phyloP scores from a whole-genome alignment of 768 basidiomycete species.

The Leucocoprinus birnbaumii region DNA sequence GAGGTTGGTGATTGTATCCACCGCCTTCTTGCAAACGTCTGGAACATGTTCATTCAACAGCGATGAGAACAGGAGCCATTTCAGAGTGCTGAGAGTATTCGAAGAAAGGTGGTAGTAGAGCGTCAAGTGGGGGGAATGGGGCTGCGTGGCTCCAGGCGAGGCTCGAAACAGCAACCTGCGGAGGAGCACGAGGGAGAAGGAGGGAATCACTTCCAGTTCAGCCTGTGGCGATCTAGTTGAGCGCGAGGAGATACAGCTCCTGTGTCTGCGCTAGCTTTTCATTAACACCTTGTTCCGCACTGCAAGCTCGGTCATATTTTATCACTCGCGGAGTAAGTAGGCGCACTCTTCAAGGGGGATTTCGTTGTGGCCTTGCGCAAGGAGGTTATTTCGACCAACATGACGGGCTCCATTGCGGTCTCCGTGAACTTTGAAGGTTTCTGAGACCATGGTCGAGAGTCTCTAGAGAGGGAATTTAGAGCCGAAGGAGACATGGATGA shows the following conservation, averaged over 20 bases:
- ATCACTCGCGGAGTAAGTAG: not conserved
- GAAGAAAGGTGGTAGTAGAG: constrained; percentile 77
- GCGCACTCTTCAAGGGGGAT: constrained; percentile 70
- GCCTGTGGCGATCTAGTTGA: constrained; percentile 79
- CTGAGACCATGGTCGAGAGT: too few relatives aligned
- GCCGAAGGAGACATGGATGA: too few relatives aligned
- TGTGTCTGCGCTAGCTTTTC: constrained; percentile 76
- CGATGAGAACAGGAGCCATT: constrained; percentile 69
- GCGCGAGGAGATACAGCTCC: constrained; percentile 74
- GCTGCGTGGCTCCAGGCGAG: constrained; percentile 28
- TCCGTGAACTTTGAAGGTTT: too few relatives aligned
- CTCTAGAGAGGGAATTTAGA: too few relatives aligned
- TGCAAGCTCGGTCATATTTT: constrained; percentile 16
- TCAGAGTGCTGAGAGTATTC: constrained; percentile 62
- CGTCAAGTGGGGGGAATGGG: constrained; percentile 33
- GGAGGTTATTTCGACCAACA: constrained; percentile 67
- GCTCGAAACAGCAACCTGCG: constrained; percentile 76
- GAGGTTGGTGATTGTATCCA: constrained; percentile 75
- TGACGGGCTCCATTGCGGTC: constrained; percentile 41
- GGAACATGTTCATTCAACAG: constrained; percentile 57
- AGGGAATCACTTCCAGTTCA: constrained; percentile 84
- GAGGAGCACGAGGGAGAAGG: constrained; percentile 78
- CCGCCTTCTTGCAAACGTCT: constrained; percentile 64
- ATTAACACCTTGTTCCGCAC: constrained; percentile 81
- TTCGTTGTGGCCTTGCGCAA: constrained; percentile 81